Conservation (phyloP, 768 basidiomycete species). For the Mrakia frigida region DNA sequence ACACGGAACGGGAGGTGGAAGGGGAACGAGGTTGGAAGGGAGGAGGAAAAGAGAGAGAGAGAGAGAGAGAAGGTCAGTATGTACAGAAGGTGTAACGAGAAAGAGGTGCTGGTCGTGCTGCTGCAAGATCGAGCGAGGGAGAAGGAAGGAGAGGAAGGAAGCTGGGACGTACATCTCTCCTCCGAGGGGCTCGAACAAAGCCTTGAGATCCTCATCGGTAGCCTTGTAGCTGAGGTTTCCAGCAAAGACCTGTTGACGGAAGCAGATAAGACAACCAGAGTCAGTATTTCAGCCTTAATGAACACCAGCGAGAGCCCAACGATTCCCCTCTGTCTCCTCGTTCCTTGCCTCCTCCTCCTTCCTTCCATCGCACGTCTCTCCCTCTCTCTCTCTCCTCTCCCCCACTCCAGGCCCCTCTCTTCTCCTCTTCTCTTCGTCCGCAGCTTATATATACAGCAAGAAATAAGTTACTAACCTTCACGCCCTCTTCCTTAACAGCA, state of each 20-base stretch:
- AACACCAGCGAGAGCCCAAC: too few species aligned
- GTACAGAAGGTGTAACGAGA: not conserved
- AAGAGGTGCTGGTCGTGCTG: too few species aligned
- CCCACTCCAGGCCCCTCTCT: not conserved
- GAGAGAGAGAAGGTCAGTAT: not conserved
- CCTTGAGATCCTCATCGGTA: slow-evolving; percentile 89
- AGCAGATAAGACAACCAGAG: not conserved
- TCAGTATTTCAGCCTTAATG: too few species aligned
- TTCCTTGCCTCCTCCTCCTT: not conserved
- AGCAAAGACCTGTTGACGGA: slow-evolving; percentile 70
- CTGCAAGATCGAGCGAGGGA: not conserved
- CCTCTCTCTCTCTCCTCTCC: not conserved
- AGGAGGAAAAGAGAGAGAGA: not conserved
- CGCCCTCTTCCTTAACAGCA: slow-evolving; percentile 23
- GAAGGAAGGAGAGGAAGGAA: not conserved
- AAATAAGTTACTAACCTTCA: slow-evolving; percentile 6
- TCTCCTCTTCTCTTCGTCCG: not conserved
- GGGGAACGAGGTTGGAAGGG: not conserved
- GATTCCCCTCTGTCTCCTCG: not conserved
- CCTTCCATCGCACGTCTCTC: not conserved
- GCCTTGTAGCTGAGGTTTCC: slow-evolving; percentile 93
- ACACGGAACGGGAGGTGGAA: too few species aligned
- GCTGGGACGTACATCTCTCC: slow-evolving; percentile 69
- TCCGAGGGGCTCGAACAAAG: slow-evolving; percentile 83
- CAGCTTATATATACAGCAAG: too few species aligned